Evolutionary conservation across 2,329 filamentous ascomycete genomes (phyloP), one percentile per base, ranked within the genome.

Genomic region (Ophiostoma ips): DNA sequence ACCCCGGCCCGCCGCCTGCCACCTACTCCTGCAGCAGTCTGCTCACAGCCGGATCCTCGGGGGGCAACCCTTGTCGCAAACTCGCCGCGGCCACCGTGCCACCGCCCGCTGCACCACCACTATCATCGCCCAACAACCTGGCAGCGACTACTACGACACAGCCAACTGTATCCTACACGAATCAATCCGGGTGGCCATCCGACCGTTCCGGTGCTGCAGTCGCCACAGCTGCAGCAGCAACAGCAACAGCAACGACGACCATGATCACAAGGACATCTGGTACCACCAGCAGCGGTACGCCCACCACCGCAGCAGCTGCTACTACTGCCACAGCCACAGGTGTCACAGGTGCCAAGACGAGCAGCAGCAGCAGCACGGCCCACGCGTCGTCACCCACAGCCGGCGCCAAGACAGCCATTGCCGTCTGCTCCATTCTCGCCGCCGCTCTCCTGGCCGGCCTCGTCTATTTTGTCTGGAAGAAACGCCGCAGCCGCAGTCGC

Each of bases 391-490:
- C 36, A 3, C 45, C 49, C 18, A 55, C 65, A 13, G 50, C 53
- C 1, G 67, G 66, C 2, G 63, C 66, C 43, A 73, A 69, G 51
- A 65, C 67, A 3, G 70, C 71, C 31, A 68, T 76, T 46, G 67
- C 62, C 4, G 55, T 73, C 11, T 68, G 67, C 46, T 64, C 66
- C 2, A 56, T 66, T 3, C 56, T 71, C n/a, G 66, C 58, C 4
- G 54, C 69, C 11, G 52, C 69, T 13, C 58, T 65, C 3, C 50
- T 73, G 3, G 48, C 65, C 10, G 61, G 62, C 10, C 55, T 71
- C 15, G 50, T 66, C 2, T 67, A 67, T 44, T 56, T 70, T 2
- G 51, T 70, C 11, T 64, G 64, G 15, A 58, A 37, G 53, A 43
- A 43, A 15, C 40, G 40, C 8, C 40, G 24, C 21, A 31, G 13